phyloP scores from a whole-genome alignment of 768 basidiomycete species.

The Nidula microcarpa region DNA sequence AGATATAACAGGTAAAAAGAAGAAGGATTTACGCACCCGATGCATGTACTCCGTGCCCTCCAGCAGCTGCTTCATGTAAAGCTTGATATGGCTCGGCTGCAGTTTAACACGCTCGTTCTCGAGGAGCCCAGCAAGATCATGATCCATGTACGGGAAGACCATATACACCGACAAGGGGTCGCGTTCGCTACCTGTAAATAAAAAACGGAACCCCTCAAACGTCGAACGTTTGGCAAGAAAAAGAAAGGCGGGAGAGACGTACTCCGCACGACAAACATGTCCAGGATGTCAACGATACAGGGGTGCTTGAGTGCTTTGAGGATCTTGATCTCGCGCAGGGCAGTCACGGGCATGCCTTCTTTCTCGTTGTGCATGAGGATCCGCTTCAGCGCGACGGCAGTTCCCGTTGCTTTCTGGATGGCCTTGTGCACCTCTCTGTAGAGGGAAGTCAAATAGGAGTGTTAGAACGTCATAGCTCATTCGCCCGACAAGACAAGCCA shows the following conservation, averaged over 20 bases:
- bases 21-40: constrained; percentile 50
- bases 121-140: constrained; percentile 92
- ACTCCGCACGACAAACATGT: constrained; percentile 91
- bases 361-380: constrained; percentile 97
- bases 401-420: constrained; percentile 55
- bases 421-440: constrained; percentile 90
- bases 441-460: constrained; percentile 4
- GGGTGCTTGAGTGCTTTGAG: constrained; percentile 86
- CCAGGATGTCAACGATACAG: constrained; percentile 81
- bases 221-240: not conserved
- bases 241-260: constrained; percentile 16
- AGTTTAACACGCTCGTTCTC: constrained; percentile 89
- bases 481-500: constrained; percentile 1
- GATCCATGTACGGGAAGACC: constrained; percentile 99
- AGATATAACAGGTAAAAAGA: constrained; percentile 2
- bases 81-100: constrained; percentile 82
- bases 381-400: constrained; percentile 83
- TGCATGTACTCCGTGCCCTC: constrained; percentile 97
- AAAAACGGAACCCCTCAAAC: not conserved
- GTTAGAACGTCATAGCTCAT: constrained; percentile 5
- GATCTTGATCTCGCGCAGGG: constrained; percentile 95
- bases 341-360: constrained; percentile 96
- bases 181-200: constrained; percentile 52
- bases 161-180: constrained; percentile 88
- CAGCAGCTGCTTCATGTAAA: constrained; percentile 95